Conservation (phyloP, 768 basidiomycete genomes). For the Podaxis sp. region DNA sequence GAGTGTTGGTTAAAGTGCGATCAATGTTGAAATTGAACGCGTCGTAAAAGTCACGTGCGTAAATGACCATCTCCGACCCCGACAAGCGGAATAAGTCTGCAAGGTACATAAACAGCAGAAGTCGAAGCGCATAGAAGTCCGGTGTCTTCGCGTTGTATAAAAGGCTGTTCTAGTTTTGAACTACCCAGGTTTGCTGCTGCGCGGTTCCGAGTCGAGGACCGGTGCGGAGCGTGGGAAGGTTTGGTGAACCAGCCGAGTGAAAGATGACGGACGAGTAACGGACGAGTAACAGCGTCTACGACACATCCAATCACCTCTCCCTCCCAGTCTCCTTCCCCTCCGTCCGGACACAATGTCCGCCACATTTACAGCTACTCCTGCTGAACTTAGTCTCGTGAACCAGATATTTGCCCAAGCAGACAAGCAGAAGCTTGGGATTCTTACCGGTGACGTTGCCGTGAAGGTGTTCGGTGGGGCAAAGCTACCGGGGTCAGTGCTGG, state of each 20-base stretch:
- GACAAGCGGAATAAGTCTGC: neutral
- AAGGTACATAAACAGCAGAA: neutral
- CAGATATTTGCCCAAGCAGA: conserved; percentile 76
- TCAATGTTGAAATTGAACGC: conserved; percentile 9
- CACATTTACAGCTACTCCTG: conserved; percentile 44
- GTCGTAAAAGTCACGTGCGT: conserved; percentile 6
- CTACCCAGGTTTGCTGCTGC: neutral
- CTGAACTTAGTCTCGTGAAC: conserved; percentile 61
- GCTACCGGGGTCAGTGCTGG: conserved; percentile 73
- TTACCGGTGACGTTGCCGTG: conserved; percentile 91
- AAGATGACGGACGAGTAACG: conserved; percentile 1
- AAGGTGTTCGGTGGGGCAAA: conserved; percentile 83
- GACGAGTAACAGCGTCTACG: neutral
- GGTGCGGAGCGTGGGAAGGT: conserved; percentile 14
- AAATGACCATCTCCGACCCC: neutral
- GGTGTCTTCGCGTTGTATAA: neutral
- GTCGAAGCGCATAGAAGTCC: neutral
- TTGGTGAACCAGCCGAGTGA: neutral
- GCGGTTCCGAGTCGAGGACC: conserved; percentile 5
- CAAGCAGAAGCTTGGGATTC: conserved; percentile 74
- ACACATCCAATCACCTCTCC: conserved; percentile 19
- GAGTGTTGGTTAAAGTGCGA: neutral
- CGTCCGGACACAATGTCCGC: conserved; percentile 39
- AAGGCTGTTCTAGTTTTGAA: neutral
- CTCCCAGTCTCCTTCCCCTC: conserved; percentile 6